Conservation (phyloP, 2,329 filamentous ascomycete species). For the Aureobasidium musti region DNA sequence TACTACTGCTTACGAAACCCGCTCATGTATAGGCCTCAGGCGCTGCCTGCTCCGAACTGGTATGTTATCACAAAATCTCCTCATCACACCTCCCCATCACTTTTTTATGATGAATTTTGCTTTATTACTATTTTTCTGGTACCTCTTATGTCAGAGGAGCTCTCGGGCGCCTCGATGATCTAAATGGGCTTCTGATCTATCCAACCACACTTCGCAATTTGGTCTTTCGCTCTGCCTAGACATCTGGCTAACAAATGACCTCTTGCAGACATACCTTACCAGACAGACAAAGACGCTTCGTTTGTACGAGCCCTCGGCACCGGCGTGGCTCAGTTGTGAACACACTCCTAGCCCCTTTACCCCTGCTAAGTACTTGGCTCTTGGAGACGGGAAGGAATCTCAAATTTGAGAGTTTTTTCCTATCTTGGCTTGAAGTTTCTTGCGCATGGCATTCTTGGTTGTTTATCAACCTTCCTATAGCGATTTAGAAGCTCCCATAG, state of each 20-base stretch:
- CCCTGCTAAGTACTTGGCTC: constrained; percentile 26
- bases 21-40: neutral
- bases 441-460: neutral
- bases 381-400: neutral
- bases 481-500: neutral
- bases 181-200: constrained; percentile 77
- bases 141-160: constrained; percentile 89
- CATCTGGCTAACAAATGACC: constrained; percentile 14
- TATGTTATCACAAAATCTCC: constrained; percentile 31
- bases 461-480: neutral
- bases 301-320: neutral
- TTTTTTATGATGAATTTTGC: constrained; percentile 68
- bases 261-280: neutral
- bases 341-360: neutral
- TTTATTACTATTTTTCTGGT: constrained; percentile 71
- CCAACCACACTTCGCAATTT: constrained; percentile 3
- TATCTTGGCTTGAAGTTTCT: neutral
- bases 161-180: constrained; percentile 68
- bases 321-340: constrained; percentile 9
- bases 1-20: neutral
- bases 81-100: constrained; percentile 34
- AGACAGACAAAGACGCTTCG: neutral
- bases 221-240: neutral
- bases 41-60: constrained; percentile 5
- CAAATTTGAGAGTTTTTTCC: neutral